Evolutionary conservation across 306 rosid species (phyloP), one percentile per base, ranked within the genome.

Genomic region (Vicia sativa): DNA sequence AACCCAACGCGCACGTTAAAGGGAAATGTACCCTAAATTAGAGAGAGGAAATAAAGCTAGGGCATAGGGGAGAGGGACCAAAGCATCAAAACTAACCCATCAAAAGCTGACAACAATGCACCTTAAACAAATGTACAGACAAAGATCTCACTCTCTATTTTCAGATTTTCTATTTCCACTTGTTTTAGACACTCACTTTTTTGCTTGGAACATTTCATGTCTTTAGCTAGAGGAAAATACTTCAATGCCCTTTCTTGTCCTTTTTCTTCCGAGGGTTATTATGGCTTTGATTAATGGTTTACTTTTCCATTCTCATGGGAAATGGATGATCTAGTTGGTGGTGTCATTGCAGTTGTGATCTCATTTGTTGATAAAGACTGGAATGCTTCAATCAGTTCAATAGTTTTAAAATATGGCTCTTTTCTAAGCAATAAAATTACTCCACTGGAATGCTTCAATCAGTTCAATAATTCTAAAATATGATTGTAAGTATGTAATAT

Each of bases 1-100:
- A 86, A 82, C 96, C 85, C 82, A 74, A 81, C 88, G 72, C 83
- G 82, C 91, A 87, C 95, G 87, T 81, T 83, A 82, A 73, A 76
- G 65, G 23, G 43, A 18, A 10, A 50, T 50, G 26, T 8, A 50
- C 46, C 49, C 28, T 64, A 26, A 72, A 48, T 44, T 18, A 76
- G 75, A 67, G 62, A 61, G 44, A 12, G 70, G 73, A 37, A 59
- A 58, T 13, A 28, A 53, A 19, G 18, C 8, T 46, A 35, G 38
- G 38, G 38, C 38, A 34, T 34, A 34, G 38, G 38, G 7, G 83
- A n/a, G 44, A 45, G 66, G 84, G 84, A 82, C 91, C 87, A 74
- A 71, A 79, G 75, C 84, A 82, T 78, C 83, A 72, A 71, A 62
- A 25, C 85, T 75, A 52, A 78, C 65, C 80, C 76, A 86, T 81